These are phyloP conservation scores for Penicillium fimorum DNA, from an alignment of 495 filamentous ascomycete genomes.

Conservation along the genomic window DNA sequence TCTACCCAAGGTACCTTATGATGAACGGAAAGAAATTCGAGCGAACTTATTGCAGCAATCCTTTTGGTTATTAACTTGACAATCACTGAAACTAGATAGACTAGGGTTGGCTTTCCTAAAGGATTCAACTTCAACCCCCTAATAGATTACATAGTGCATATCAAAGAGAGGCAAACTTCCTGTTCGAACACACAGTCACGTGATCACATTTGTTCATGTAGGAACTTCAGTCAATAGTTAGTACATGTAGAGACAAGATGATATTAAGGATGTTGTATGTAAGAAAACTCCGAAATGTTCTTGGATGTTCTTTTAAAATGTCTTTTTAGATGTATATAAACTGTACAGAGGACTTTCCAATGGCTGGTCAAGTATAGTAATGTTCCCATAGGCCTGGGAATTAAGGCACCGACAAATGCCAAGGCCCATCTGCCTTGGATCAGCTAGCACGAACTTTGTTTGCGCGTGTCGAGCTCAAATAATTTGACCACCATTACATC, in stretches of 20 bases:
- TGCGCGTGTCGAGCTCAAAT: background rate
- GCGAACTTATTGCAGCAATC: background rate
- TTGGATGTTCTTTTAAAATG: too few relatives aligned
- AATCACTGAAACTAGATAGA: background rate
- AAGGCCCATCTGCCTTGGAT: background rate
- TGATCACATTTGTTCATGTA: too few relatives aligned
- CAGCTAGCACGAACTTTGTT: background rate
- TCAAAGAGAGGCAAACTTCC: background rate
- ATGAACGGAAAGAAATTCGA: constrained; percentile 6
- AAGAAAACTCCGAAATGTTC: too few relatives aligned
- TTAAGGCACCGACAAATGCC: background rate
- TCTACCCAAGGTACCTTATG: constrained; percentile 3
- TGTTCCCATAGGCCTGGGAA: background rate
- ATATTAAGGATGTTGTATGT: too few relatives aligned
- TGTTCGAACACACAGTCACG: background rate
- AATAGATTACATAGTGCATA: background rate
- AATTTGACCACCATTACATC: background rate
- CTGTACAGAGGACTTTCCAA: too few relatives aligned
- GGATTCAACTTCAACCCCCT: background rate
- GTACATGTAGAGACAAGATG: too few relatives aligned
- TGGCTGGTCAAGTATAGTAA: background rate
- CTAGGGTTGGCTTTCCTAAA: background rate
- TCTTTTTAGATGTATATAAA: too few relatives aligned
- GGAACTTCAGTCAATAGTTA: too few relatives aligned
- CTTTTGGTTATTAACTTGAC: background rate